Percentiles rank a stretch among this genome's conserved stretches.
Evolutionary conservation across 768 basidiomycete species (phyloP).

Genomic region (Termitomyces sp.): DNA sequence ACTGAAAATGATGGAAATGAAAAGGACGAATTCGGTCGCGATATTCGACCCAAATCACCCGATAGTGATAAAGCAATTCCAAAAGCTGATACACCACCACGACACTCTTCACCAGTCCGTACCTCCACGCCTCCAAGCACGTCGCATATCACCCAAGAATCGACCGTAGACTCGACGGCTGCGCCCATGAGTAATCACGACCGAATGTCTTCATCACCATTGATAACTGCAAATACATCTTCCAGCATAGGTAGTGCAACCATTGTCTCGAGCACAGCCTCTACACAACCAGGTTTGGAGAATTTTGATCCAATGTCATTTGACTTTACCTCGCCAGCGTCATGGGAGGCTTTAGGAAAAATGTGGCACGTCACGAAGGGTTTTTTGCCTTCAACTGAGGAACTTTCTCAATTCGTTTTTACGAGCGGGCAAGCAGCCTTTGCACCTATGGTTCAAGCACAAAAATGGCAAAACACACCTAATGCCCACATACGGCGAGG

Average conservation of each 20-base stretch:
- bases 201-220: constrained; percentile 34
- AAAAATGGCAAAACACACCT: constrained; percentile 15
- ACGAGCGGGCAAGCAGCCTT: constrained; percentile 22
- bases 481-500: constrained; percentile 18
- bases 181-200: constrained; percentile 41
- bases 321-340: constrained; percentile 64
- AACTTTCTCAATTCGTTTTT: constrained; percentile 74
- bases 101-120: constrained; percentile 14
- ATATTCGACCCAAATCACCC: constrained; percentile 58
- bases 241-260: constrained; percentile 39
- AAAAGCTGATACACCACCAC: constrained; percentile 14
- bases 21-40: constrained; percentile 86
- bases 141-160: constrained; percentile 18
- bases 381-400: constrained; percentile 61
- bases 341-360: constrained; percentile 78
- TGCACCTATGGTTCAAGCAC: constrained; percentile 17
- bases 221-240: constrained; percentile 57
- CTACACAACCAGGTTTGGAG: constrained; percentile 47
- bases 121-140: constrained; percentile 9
- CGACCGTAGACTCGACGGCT: constrained; percentile 37
- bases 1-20: constrained; percentile 42
- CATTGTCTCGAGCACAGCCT: constrained; percentile 28
- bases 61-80: constrained; percentile 22
- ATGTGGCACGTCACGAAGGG: constrained; percentile 73
- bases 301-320: constrained; percentile 67